Conservation (phyloP, 2,329 filamentous ascomycete genomes). For the Aspergillus awamori region DNA sequence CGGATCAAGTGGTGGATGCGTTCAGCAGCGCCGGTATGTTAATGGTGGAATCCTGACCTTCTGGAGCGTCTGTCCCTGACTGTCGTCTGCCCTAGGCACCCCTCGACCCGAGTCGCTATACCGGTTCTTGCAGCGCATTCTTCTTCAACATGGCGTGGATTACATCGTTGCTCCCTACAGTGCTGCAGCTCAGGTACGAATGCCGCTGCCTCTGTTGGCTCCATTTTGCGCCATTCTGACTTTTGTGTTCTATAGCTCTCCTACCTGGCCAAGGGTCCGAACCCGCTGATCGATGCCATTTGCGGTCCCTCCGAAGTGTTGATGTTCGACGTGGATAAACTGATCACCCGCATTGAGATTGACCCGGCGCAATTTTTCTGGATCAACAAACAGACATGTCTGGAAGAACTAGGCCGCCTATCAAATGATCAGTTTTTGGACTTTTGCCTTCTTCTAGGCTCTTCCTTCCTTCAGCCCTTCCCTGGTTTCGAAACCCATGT, state of each 20-base stretch:
- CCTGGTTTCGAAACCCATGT: slow-evolving; percentile 70
- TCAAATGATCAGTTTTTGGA: slow-evolving; percentile 79
- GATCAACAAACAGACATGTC: slow-evolving; percentile 68
- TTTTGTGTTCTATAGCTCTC: slow-evolving; percentile 55
- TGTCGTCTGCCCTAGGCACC: slow-evolving; percentile 57
- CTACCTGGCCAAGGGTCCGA: slow-evolving; percentile 72
- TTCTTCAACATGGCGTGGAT: slow-evolving; percentile 69
- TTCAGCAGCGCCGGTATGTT: slow-evolving; percentile 78
- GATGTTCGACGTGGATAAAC: slow-evolving; percentile 78
- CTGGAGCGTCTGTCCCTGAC: slow-evolving; percentile 30
- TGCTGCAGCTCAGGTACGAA: slow-evolving; percentile 76
- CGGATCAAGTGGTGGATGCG: slow-evolving; percentile 77
- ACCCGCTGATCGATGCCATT: slow-evolving; percentile 70
- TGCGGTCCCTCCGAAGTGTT: slow-evolving; percentile 85
- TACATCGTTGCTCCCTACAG: slow-evolving; percentile 86
- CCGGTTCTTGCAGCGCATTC: slow-evolving; percentile 73
- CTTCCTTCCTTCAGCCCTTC: slow-evolving; percentile 75
- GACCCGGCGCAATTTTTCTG: slow-evolving; percentile 66
- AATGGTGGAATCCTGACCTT: not conserved
- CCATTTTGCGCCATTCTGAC: slow-evolving; percentile 7
- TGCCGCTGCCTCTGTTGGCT: not conserved
- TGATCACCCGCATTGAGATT: slow-evolving; percentile 61
- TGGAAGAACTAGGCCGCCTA: slow-evolving; percentile 66
- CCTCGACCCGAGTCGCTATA: slow-evolving; percentile 73
- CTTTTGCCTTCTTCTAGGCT: slow-evolving; percentile 79